A percentile compares a stretch with the other conserved stretches of the same genome.
Conservation (phyloP, 768 basidiomycete species). For the Mycena kentingensis region DNA sequence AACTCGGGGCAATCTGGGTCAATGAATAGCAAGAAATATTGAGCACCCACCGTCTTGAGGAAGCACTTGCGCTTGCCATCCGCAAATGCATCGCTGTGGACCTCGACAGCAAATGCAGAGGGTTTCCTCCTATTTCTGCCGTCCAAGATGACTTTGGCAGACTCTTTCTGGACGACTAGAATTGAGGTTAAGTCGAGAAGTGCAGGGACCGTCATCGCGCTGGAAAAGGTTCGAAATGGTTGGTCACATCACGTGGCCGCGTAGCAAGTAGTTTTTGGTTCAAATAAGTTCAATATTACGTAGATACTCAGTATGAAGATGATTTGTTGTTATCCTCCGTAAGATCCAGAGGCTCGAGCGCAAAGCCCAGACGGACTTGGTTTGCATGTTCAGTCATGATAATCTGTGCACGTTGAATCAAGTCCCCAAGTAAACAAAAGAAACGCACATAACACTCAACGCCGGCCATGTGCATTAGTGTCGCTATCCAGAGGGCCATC, state of each 20-base stretch:
- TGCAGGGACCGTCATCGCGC: too few relatives aligned
- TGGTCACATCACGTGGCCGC: too few relatives aligned
- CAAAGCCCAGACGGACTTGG: slow-evolving; percentile 18
- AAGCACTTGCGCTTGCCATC: slow-evolving; percentile 3
- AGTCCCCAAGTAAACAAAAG: not conserved
- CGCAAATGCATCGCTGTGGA: slow-evolving; percentile 7
- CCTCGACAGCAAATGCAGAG: slow-evolving; percentile 9
- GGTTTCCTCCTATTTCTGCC: slow-evolving; percentile 8
- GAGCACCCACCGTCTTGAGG: slow-evolving; percentile 7
- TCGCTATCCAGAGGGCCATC: slow-evolving; percentile 31
- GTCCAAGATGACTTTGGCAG: not conserved
- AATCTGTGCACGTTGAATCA: slow-evolving; percentile 6
- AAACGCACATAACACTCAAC: slow-evolving; percentile 28
- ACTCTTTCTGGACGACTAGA: not conserved
- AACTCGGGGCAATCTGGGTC: not conserved
- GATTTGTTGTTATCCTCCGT: slow-evolving; percentile 1
- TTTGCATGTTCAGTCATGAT: slow-evolving; percentile 10
- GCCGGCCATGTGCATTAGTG: slow-evolving; percentile 24
- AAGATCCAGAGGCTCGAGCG: slow-evolving; percentile 19
- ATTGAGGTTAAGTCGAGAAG: slow-evolving; percentile 5
- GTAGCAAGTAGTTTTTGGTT: too few relatives aligned
- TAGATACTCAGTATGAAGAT: too few relatives aligned
- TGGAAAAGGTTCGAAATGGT: too few relatives aligned
- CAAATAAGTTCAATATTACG: too few relatives aligned
- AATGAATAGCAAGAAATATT: not conserved